Conservation (phyloP, 2,329 filamentous ascomycete species). For the Venturia nashicola region DNA sequence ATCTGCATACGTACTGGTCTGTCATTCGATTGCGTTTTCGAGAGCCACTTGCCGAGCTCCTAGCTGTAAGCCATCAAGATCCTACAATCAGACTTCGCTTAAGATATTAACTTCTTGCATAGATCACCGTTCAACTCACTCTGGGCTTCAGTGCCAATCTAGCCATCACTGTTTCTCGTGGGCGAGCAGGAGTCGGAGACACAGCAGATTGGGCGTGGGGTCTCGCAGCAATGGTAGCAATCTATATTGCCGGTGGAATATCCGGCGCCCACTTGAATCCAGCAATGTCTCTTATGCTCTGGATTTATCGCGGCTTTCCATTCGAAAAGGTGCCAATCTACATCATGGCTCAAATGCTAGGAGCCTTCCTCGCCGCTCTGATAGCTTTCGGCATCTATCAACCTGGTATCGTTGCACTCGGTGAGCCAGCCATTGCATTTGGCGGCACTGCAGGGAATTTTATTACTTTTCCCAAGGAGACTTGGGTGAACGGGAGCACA, state of each 20-base stretch:
- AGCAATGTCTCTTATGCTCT: slow-evolving; percentile 15
- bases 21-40: slow-evolving; percentile 12
- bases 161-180: slow-evolving; percentile 11
- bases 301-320: slow-evolving; percentile 24
- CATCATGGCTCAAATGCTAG: slow-evolving; percentile 23
- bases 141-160: slow-evolving; percentile 13
- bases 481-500: slow-evolving; percentile 16
- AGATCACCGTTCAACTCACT: slow-evolving; percentile 11
- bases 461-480: slow-evolving; percentile 17
- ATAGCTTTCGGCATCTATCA: slow-evolving; percentile 25
- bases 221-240: slow-evolving; percentile 9
- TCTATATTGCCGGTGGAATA: slow-evolving; percentile 6
- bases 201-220: slow-evolving; percentile 8
- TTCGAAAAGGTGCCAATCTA: slow-evolving; percentile 18
- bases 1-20: slow-evolving; percentile 13
- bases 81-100: no score
- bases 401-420: slow-evolving; percentile 20
- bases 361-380: slow-evolving; percentile 21
- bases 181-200: slow-evolving; percentile 10
- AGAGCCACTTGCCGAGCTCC: slow-evolving; percentile 13
- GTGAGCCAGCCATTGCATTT: slow-evolving; percentile 12
- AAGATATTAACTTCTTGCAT: slow-evolving; percentile 7
- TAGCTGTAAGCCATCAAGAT: slow-evolving; percentile 1
- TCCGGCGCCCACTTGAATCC: slow-evolving; percentile 11
- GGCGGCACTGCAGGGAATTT: slow-evolving; percentile 18